phyloP scores from a whole-genome alignment of 2,329 filamentous ascomycete genomes.

The Immersiporthe knoxdaviesiana region DNA sequence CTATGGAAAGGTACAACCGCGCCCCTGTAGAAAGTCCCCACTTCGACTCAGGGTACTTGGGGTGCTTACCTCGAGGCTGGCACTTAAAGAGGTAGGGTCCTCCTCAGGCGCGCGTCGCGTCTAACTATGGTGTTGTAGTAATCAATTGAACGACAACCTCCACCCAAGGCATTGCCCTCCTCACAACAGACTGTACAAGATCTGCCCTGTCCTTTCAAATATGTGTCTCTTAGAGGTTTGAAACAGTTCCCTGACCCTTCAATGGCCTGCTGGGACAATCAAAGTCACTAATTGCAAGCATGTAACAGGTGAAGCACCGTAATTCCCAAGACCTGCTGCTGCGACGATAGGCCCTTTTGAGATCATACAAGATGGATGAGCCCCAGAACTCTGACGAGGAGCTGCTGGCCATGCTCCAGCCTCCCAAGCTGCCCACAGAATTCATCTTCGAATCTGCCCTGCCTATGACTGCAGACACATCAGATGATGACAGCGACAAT shows the following conservation, averaged over 20 bases:
- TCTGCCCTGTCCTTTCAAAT: neutral
- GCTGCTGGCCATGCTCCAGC: slow-evolving; percentile 27
- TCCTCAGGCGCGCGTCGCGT: neutral
- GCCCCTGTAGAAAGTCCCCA: neutral
- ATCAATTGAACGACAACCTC: slow-evolving; percentile 1
- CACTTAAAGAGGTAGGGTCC: neutral
- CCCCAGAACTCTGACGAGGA: slow-evolving; percentile 24
- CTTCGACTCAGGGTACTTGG: neutral
- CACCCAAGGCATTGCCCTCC: neutral
- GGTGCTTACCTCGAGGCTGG: too few relatives aligned
- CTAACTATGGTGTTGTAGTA: neutral
- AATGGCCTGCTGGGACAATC: neutral
- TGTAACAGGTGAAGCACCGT: slow-evolving; percentile 13
- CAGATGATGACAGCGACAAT: slow-evolving; percentile 20
- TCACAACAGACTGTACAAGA: neutral
- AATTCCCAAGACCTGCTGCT: neutral
- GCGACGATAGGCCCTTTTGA: slow-evolving; percentile 11
- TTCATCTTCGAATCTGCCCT: slow-evolving; percentile 19
- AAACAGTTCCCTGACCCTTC: neutral
- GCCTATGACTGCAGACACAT: slow-evolving; percentile 10
- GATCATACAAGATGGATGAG: slow-evolving; percentile 18
- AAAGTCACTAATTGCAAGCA: slow-evolving; percentile 17
- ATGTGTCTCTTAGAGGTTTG: slow-evolving; percentile 17
- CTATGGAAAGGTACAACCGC: too few relatives aligned
- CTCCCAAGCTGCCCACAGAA: slow-evolving; percentile 13